Evolutionary conservation across 805 yeast genomes (phyloP).

Genomic region (Wickerhamiella shivajii): DNA sequence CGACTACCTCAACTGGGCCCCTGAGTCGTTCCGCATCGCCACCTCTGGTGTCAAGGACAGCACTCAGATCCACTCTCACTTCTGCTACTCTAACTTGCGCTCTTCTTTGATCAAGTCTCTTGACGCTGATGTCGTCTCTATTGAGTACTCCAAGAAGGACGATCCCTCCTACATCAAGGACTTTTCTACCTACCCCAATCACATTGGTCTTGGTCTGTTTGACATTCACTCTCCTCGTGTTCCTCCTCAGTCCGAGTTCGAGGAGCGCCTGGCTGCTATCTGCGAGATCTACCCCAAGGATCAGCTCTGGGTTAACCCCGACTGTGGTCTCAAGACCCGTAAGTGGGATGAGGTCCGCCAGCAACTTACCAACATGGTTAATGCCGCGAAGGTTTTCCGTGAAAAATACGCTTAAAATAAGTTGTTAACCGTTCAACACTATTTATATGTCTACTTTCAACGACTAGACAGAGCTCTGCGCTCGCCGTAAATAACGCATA

Average conservation of each 20-base stretch:
- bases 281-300: constrained; percentile 94
- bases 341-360: constrained; percentile 97
- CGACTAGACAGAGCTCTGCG: too few relatives aligned
- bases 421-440: constrained; percentile 3
- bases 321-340: constrained; percentile 99
- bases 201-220: constrained; percentile 97
- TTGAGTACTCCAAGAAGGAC: constrained; percentile 99
- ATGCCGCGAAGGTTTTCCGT: constrained; percentile 95
- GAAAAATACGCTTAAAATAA: constrained; percentile 24
- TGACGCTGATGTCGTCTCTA: constrained; percentile 98
- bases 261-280: constrained; percentile 84
- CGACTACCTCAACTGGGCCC: constrained; percentile 97
- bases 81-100: constrained; percentile 99
- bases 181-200: constrained; percentile 97
- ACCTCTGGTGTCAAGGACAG: constrained; percentile 92
- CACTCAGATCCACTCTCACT: constrained; percentile 98
- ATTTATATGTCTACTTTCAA: constrained; percentile 3
- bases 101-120: constrained; percentile 99
- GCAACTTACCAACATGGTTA: constrained; percentile 96
- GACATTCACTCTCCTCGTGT: constrained; percentile 99
- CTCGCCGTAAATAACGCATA: too few relatives aligned
- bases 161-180: constrained; percentile 96
- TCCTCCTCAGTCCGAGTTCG: constrained; percentile 94
- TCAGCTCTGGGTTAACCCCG: constrained; percentile 99
- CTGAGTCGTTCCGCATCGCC: constrained; percentile 98